Base-by-base conservation (phyloP, 495 filamentous ascomycete genomes). In the Hypoxylon subgilvum region DNA sequence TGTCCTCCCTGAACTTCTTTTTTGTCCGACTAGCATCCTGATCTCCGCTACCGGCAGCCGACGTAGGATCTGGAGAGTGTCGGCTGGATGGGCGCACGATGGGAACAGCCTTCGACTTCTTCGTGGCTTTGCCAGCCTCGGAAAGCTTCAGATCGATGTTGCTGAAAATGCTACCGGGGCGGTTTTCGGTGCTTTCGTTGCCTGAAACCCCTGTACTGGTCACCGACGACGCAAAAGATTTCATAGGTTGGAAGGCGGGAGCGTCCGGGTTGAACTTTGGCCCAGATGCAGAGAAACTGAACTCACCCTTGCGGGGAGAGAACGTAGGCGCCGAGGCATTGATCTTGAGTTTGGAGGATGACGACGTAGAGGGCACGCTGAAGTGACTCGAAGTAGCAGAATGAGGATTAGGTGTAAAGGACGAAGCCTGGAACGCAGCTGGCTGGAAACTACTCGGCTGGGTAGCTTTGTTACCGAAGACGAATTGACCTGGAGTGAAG, bases 241-340 rank as follows among this genome's bases (percentile, higher is more conserved):
- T 65, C 43, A 64, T 32, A 1, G 91, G 91, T 28, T 85, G 89
- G 72, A 96, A 96, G 4, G 81, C 79, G 30, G 91, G 89, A 6
- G 89, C 92, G 69, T 88, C 86, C 0, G 91, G 88, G 48, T 90
- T 88, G 77, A 96, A 91, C 2, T 84, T 82, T 28, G 87, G 81
- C 1, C 82, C 80, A 44, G 74, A 79, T 5, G 86, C 74, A 10
- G 86, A 88, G 72, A 92, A 93, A 70, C 81, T 88, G 76, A 95
- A 92, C 41, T 87, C 82, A 62, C 81, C 81, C 22, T 74, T 77
- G 16, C 78, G 79, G 4, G 92, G 90, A 3, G 82, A 86, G 65
- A 96, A 95, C 10, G 78, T 74, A 3, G 89, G 82, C 9, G 89
- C 87, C 42, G 82, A 68, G 38, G 84, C 85, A 68, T 91, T 92